Conservation (phyloP, 2,329 filamentous ascomycete genomes). For the Fusarium nodosum region DNA sequence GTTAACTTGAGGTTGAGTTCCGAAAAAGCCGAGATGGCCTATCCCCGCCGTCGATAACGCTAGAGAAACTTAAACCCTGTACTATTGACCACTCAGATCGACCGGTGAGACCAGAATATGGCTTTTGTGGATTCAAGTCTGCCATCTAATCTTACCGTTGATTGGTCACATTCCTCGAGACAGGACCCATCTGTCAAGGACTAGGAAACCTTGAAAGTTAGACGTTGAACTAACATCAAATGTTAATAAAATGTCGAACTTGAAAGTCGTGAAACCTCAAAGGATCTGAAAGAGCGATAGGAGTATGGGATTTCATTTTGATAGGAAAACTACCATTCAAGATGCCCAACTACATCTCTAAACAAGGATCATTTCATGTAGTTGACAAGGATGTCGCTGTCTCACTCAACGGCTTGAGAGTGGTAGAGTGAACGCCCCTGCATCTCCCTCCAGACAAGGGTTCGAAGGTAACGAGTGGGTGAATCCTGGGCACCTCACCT, state of each 20-base stretch:
- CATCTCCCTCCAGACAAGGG: conserved; percentile 31
- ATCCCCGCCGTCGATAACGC: background rate
- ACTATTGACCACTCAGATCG: conserved; percentile 22
- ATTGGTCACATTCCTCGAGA: conserved; percentile 19
- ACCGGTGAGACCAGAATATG: conserved; percentile 35
- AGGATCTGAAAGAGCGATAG: background rate
- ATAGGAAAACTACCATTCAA: background rate
- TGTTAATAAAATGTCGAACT: background rate
- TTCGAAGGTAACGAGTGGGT: conserved; percentile 29
- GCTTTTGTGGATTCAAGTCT: conserved; percentile 20
- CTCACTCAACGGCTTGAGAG: conserved; percentile 31
- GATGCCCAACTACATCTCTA: conserved; percentile 15
- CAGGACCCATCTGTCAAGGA: conserved; percentile 18
- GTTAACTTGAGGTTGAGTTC: conserved; percentile 3
- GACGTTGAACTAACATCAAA: conserved; percentile 23
- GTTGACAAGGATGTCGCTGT: conserved; percentile 16
- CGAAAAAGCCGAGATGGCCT: background rate
- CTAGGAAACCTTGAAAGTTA: conserved; percentile 26
- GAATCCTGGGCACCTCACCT: conserved; percentile 23
- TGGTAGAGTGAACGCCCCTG: conserved; percentile 34
- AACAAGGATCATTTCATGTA: conserved; percentile 30
- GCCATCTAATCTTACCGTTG: background rate
- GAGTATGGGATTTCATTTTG: background rate
- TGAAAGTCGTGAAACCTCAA: conserved; percentile 11
- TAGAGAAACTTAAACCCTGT: conserved; percentile 11